These are phyloP conservation scores for Protomyces pachydermus DNA, from an alignment of 1,139 yeast genomes.

Conservation along the genomic window DNA sequence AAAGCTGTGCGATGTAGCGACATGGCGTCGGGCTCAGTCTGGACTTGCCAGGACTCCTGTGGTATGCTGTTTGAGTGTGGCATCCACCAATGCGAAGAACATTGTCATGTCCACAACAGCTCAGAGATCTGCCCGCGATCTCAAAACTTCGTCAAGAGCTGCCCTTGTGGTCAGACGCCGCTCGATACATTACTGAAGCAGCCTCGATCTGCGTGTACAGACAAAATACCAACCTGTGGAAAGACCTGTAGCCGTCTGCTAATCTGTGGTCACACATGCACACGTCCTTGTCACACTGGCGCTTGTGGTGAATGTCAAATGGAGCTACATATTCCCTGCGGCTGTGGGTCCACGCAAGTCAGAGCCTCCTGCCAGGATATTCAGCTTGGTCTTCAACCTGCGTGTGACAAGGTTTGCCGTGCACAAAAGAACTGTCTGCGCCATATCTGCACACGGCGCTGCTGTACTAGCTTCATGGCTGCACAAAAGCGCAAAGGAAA, in stretches of 20 bases:
- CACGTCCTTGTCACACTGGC: constrained; percentile 69
- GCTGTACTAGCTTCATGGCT: constrained; percentile 63
- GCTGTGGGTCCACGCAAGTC: constrained; percentile 40
- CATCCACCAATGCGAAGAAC: constrained; percentile 53
- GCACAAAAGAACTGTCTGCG: constrained; percentile 74
- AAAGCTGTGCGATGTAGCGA: constrained; percentile 50
- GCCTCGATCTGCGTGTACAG: constrained; percentile 57
- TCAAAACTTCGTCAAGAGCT: constrained; percentile 55
- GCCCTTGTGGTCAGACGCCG: constrained; percentile 68
- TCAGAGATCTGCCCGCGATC: constrained; percentile 51
- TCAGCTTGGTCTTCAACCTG: constrained; percentile 42
- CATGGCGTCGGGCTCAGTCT: constrained; percentile 36
- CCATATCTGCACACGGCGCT: constrained; percentile 64
- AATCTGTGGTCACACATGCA: constrained; percentile 69
- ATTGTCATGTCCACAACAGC: constrained; percentile 49
- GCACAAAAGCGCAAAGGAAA: constrained; percentile 55
- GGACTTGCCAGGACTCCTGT: constrained; percentile 53
- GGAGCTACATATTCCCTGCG: constrained; percentile 35
- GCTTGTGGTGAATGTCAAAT: constrained; percentile 60
- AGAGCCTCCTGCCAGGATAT: constrained; percentile 28
- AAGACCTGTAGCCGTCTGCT: constrained; percentile 56
- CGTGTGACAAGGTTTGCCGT: constrained; percentile 69
- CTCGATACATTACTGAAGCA: constrained; percentile 43
- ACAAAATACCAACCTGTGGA: constrained; percentile 71
- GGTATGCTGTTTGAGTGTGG: constrained; percentile 57